Evolutionary conservation across 1,284 basidiomycete genomes (phyloP), one percentile per base, ranked within the genome.

Genomic region (Puccinia hordei): DNA sequence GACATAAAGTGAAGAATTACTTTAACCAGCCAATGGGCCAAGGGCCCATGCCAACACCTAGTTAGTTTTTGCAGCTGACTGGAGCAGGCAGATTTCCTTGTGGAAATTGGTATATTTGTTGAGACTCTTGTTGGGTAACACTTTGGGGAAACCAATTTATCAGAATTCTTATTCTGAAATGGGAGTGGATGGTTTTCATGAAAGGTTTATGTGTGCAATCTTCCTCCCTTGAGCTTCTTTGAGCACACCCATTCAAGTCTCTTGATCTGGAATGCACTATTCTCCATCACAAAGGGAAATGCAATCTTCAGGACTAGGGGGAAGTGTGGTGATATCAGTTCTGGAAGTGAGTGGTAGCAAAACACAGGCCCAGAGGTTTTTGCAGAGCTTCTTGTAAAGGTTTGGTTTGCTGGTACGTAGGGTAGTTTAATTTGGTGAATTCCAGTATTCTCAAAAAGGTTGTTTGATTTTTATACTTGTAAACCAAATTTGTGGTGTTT

Each of bases 131-230:
- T 59, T 8, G 57, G 15, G 24, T 59, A 55, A 9, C 30, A 27
- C 57, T 59, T 59, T 9, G 17, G 53, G 53, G 53, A 19, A 24
- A 6, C 6, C 5, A 22, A 24, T 10, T 9, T 55, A 24, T 55
- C n/a, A 5, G 53, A 55, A n/a, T 59, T 27, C n/a, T n/a, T n/a
- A n/a, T n/a, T n/a, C n/a, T n/a, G n/a, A n/a, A n/a, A n/a, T n/a
- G n/a, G n/a, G n/a, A n/a, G n/a, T n/a, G n/a, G n/a, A n/a, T n/a
- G n/a, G n/a, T n/a, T n/a, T n/a, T n/a, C n/a, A n/a, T n/a, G n/a
- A n/a, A n/a, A n/a, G 33, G 10, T 63, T 63, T 33, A 63, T 63
- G 33, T 63, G 59, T 17, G 59, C 59, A n/a, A n/a, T n/a, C n/a
- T n/a, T n/a, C n/a, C n/a, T n/a, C n/a, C n/a, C n/a, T n/a, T n/a